A percentile compares a stretch with the other conserved stretches of the same genome.
Conservation (phyloP, 148 eudicot genomes). For the Talinum fruticosum region DNA sequence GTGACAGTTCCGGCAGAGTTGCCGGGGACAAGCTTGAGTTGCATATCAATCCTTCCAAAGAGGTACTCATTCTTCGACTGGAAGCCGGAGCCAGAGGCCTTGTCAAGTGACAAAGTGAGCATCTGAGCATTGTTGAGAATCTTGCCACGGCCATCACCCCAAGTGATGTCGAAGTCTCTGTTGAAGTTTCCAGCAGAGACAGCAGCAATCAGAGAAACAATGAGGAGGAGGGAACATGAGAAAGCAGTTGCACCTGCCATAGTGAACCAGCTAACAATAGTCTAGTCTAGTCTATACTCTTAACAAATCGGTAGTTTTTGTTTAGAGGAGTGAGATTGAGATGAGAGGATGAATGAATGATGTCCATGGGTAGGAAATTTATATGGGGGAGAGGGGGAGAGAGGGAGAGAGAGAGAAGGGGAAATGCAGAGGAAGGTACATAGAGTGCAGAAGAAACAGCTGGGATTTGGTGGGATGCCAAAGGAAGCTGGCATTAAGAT, state of each 20-base stretch:
- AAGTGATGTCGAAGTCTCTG: constrained; percentile 25
- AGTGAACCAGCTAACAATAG: too few species aligned
- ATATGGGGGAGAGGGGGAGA: too few species aligned
- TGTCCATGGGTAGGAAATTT: too few species aligned
- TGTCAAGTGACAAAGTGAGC: constrained; percentile 24
- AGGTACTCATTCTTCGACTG: constrained; percentile 27
- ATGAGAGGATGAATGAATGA: not conserved
- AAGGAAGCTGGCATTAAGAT: too few species aligned
- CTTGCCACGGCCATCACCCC: constrained; percentile 34
- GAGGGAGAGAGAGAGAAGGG: too few species aligned
- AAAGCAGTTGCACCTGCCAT: too few species aligned
- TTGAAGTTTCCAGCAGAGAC: constrained; percentile 17
- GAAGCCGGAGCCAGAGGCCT: constrained; percentile 30
- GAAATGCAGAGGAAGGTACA: too few species aligned
- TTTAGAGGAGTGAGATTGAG: not conserved
- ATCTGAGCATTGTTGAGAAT: constrained; percentile 27
- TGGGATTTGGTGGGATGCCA: too few species aligned
- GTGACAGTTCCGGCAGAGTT: constrained; percentile 38
- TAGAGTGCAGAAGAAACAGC: too few species aligned
- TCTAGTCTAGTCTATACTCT: too few species aligned
- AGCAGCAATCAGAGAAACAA: too few species aligned
- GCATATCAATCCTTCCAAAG: constrained; percentile 28
- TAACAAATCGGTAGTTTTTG: not conserved
- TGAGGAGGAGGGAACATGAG: too few species aligned
- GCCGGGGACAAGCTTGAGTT: constrained; percentile 27